Evolutionary conservation across 345 rosid species (phyloP).

Genomic region (Melastoma malabathricum): DNA sequence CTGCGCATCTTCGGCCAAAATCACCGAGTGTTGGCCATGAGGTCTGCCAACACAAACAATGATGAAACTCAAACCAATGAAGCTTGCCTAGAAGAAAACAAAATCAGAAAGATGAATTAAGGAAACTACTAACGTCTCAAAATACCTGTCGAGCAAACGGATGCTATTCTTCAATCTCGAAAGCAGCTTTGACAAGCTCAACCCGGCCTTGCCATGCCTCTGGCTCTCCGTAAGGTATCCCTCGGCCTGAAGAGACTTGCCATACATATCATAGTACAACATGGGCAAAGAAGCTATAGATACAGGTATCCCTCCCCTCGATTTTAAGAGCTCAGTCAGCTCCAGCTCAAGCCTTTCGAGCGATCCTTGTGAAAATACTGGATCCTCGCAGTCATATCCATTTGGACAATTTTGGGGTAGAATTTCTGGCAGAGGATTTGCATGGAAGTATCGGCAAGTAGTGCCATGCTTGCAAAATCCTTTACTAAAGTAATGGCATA

Average conservation of each 20-base stretch:
- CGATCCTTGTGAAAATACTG: slow-evolving; percentile 42
- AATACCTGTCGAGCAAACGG: slow-evolving; percentile 75
- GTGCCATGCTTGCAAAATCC: slow-evolving; percentile 86
- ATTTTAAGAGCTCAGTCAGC: slow-evolving; percentile 62
- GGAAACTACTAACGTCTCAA: not conserved
- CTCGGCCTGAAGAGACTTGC: slow-evolving; percentile 82
- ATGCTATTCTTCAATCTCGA: slow-evolving; percentile 72
- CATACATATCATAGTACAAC: slow-evolving; percentile 76
- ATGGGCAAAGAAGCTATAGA: slow-evolving; percentile 91
- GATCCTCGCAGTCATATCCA: slow-evolving; percentile 46
- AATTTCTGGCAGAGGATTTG: slow-evolving; percentile 35
- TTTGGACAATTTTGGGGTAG: slow-evolving; percentile 37
- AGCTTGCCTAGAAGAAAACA: not conserved
- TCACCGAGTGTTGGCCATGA: slow-evolving; percentile 90
- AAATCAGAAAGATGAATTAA: not conserved
- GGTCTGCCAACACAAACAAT: slow-evolving; percentile 35
- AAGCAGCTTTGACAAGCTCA: slow-evolving; percentile 86
- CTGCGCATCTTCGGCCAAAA: slow-evolving; percentile 67
- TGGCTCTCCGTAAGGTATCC: slow-evolving; percentile 97
- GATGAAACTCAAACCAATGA: not conserved
- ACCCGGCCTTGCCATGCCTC: slow-evolving; percentile 93
- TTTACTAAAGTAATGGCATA: slow-evolving; percentile 76
- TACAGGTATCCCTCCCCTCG: slow-evolving; percentile 75
- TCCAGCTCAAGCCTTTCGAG: slow-evolving; percentile 81
- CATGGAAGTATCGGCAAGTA: slow-evolving; percentile 78